Percentiles rank a stretch among this genome's conserved stretches.
Conservation (phyloP, 495 filamentous ascomycete species). For the Aspergillus saccharolyticus region DNA sequence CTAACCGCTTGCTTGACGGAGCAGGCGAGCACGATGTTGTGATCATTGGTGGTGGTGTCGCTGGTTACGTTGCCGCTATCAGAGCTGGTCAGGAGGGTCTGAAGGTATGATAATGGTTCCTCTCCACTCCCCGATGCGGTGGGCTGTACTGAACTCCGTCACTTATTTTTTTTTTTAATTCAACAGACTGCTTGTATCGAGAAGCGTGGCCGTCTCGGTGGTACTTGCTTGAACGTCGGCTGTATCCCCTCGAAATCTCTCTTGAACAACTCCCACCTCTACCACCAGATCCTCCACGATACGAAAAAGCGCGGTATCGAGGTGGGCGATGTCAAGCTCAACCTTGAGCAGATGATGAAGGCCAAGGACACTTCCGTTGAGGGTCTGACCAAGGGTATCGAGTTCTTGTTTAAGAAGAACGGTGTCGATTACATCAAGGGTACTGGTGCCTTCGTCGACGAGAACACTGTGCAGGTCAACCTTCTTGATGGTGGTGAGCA, state of each 20-base stretch:
- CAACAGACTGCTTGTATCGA: slow-evolving; percentile 91
- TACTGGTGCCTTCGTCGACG: slow-evolving; percentile 76
- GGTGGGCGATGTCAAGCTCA: slow-evolving; percentile 93
- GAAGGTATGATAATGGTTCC: slow-evolving; percentile 58
- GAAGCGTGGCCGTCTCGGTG: slow-evolving; percentile 91
- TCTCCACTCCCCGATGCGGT: slow-evolving; percentile 2
- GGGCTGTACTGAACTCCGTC: slow-evolving; percentile 7
- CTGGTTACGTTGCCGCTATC: slow-evolving; percentile 98
- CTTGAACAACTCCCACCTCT: slow-evolving; percentile 98
- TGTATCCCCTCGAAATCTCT: slow-evolving; percentile 99
- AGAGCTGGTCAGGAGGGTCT: slow-evolving; percentile 97
- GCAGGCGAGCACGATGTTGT: slow-evolving; percentile 85
- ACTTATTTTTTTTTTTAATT: slow-evolving; percentile 3
- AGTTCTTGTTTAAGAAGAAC: slow-evolving; percentile 98
- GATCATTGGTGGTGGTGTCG: slow-evolving; percentile 95
- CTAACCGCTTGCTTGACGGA: slow-evolving; percentile 22
- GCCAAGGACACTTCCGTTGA: slow-evolving; percentile 90
- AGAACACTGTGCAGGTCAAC: slow-evolving; percentile 88
- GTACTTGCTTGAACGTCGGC: slow-evolving; percentile 97
- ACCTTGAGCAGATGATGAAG: slow-evolving; percentile 93
- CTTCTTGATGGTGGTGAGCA: slow-evolving; percentile 86
- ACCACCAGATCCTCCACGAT: slow-evolving; percentile 96
- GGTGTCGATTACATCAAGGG: slow-evolving; percentile 95
- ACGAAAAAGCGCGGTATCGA: slow-evolving; percentile 95
- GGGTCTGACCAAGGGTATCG: slow-evolving; percentile 91